phyloP scores from a whole-genome alignment of 441 rosid genomes.

The Adansonia rubrostipa region DNA sequence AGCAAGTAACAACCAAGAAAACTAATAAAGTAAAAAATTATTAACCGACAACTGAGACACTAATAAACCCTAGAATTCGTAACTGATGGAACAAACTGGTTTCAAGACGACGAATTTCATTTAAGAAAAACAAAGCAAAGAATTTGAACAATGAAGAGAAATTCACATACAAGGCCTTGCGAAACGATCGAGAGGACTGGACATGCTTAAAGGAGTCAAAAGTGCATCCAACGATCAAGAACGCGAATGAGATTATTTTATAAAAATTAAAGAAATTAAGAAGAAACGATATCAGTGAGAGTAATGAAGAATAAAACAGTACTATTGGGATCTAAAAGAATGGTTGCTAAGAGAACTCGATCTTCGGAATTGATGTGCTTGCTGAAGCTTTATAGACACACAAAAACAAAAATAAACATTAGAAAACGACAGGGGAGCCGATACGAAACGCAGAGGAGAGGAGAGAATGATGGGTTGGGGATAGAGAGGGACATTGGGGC shows the following conservation, averaged over 20 bases:
- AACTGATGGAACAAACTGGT: not conserved
- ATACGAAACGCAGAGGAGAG: not conserved
- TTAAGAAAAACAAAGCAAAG: not conserved
- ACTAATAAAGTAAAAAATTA: not conserved
- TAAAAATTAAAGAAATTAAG: too few species aligned
- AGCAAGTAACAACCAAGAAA: not conserved
- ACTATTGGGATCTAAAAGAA: not conserved
- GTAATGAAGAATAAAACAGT: not conserved
- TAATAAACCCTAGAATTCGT: slow-evolving; percentile 5
- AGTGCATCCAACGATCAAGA: not conserved
- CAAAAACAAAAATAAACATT: not conserved
- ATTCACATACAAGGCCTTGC: slow-evolving; percentile 60
- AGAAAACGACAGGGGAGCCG: not conserved
- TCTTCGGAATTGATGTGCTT: not conserved
- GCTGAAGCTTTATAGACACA: not conserved
- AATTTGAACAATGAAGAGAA: not conserved
- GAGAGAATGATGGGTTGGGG: not conserved
- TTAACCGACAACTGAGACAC: not conserved
- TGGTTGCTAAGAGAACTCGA: not conserved
- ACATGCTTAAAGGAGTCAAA: slow-evolving; percentile 47
- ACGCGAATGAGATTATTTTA: not conserved
- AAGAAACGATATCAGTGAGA: too few species aligned
- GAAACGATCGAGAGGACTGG: slow-evolving; percentile 63
- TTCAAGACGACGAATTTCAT: not conserved
- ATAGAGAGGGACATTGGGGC: not conserved